Percentiles rank a stretch among this genome's conserved stretches.
Evolutionary conservation across 2,329 filamentous ascomycete genomes (phyloP).

Genomic region (Diaporthe humulicola): DNA sequence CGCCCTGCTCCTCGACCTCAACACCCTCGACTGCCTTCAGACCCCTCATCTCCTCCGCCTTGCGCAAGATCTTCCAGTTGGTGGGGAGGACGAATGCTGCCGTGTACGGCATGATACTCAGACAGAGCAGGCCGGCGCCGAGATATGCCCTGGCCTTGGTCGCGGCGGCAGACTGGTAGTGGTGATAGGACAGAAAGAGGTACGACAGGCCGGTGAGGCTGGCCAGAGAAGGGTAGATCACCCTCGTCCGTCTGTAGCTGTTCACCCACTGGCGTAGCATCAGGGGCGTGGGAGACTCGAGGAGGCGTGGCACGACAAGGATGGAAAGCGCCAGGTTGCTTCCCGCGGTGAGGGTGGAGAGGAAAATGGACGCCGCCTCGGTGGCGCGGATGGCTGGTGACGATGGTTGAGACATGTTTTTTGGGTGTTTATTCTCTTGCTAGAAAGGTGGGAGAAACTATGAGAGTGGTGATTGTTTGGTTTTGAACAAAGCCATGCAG

Average conservation of each 20-base stretch:
- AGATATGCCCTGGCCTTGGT: conserved; percentile 58
- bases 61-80: conserved; percentile 62
- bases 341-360: conserved; percentile 60
- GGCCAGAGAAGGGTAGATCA: conserved; percentile 54
- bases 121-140: conserved; percentile 58
- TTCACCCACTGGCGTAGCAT: conserved; percentile 68
- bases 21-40: conserved; percentile 50
- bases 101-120: conserved; percentile 66
- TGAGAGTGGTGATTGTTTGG: not conserved
- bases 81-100: conserved; percentile 58
- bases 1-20: conserved; percentile 55
- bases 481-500: not conserved
- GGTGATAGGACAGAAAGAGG: conserved; percentile 59
- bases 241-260: conserved; percentile 55
- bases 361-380: conserved; percentile 64
- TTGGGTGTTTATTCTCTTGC: not conserved
- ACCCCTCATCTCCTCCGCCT: conserved; percentile 54
- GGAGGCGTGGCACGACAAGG: conserved; percentile 63
- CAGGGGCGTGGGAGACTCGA: conserved; percentile 67
- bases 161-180: conserved; percentile 39
- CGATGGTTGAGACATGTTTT: conserved; percentile 1
- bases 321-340: conserved; percentile 55
- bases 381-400: conserved; percentile 54
- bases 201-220: conserved; percentile 57
- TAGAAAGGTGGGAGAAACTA: not conserved